Conservation (phyloP, 352 stramenopile genomes). For the Pythium pyrilobum region DNA sequence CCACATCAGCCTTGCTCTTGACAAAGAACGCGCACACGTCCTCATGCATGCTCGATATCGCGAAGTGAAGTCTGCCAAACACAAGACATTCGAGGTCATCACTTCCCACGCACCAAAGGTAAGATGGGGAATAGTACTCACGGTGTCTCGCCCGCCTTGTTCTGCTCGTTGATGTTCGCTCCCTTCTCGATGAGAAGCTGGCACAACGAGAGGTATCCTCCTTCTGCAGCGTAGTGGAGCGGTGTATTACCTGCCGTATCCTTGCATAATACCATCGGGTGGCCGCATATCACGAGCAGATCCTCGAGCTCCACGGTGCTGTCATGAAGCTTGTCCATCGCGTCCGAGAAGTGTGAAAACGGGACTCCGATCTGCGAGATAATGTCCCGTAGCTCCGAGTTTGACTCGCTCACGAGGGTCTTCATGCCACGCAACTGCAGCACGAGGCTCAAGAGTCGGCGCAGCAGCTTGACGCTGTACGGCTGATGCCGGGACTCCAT, state of each 20-base stretch:
- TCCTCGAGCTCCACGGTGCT: slow-evolving; percentile 50
- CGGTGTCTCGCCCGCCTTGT: slow-evolving; percentile 73
- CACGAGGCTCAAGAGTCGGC: slow-evolving; percentile 38
- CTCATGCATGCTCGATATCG: slow-evolving; percentile 68
- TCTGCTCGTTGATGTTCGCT: slow-evolving; percentile 74
- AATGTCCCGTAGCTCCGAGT: slow-evolving; percentile 46
- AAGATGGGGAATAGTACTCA: no score
- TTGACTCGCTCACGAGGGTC: slow-evolving; percentile 52
- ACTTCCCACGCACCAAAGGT: no score
- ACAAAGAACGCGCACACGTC: slow-evolving; percentile 66
- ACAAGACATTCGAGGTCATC: no score
- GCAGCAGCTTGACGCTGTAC: slow-evolving; percentile 56
- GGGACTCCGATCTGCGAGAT: slow-evolving; percentile 46
- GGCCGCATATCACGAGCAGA: slow-evolving; percentile 62
- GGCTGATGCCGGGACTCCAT: slow-evolving; percentile 58
- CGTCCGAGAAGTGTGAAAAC: slow-evolving; percentile 61
- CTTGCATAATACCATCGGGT: slow-evolving; percentile 57
- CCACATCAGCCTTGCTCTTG: slow-evolving; percentile 53
- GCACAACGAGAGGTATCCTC: slow-evolving; percentile 61
- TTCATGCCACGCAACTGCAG: slow-evolving; percentile 46
- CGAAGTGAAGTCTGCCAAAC: slow-evolving; percentile 59
- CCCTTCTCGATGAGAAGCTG: slow-evolving; percentile 54
- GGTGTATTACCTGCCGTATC: slow-evolving; percentile 67
- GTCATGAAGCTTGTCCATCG: slow-evolving; percentile 56
- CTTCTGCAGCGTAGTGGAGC: slow-evolving; percentile 73